Conservation (phyloP, 768 basidiomycete species). For the Boletus edulis region DNA sequence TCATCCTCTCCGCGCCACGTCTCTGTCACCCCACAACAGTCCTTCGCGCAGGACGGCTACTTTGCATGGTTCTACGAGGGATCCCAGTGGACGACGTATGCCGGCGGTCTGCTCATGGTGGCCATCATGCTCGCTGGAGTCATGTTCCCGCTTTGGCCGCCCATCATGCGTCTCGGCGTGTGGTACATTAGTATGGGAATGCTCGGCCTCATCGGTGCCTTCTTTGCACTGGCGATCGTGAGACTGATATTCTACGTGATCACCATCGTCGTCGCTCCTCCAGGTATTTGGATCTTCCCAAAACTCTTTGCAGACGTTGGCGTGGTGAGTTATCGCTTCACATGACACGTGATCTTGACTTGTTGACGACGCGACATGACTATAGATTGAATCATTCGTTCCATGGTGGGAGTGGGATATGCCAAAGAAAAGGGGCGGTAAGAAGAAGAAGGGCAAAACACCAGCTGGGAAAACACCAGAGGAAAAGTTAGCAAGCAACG, state of each 20-base stretch:
- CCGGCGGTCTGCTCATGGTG: slow-evolving; percentile 90
- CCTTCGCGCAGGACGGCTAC: slow-evolving; percentile 76
- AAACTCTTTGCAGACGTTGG: slow-evolving; percentile 97
- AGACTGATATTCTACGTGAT: slow-evolving; percentile 92
- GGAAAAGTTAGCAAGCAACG: slow-evolving; percentile 40
- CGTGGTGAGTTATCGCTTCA: slow-evolving; percentile 68
- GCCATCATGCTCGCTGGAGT: slow-evolving; percentile 91
- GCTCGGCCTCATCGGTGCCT: slow-evolving; percentile 83
- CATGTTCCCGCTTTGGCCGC: slow-evolving; percentile 99
- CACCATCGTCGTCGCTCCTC: slow-evolving; percentile 80
- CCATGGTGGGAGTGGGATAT: slow-evolving; percentile 97
- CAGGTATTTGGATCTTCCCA: slow-evolving; percentile 99
- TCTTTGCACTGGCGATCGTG: slow-evolving; percentile 88
- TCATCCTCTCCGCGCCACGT: slow-evolving; percentile 72
- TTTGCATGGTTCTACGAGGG: slow-evolving; percentile 98
- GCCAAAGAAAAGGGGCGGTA: slow-evolving; percentile 64
- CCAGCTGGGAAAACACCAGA: slow-evolving; percentile 29
- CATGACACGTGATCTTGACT: neutral
- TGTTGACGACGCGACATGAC: neutral
- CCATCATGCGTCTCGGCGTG: slow-evolving; percentile 86
- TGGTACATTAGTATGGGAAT: slow-evolving; percentile 93
- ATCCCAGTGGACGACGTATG: slow-evolving; percentile 89
- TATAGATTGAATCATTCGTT: slow-evolving; percentile 95
- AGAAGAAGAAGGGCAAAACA: slow-evolving; percentile 59
- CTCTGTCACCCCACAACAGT: slow-evolving; percentile 71